Conservation (phyloP, 2,329 filamentous ascomycete genomes). For the Fusarium sp. region DNA sequence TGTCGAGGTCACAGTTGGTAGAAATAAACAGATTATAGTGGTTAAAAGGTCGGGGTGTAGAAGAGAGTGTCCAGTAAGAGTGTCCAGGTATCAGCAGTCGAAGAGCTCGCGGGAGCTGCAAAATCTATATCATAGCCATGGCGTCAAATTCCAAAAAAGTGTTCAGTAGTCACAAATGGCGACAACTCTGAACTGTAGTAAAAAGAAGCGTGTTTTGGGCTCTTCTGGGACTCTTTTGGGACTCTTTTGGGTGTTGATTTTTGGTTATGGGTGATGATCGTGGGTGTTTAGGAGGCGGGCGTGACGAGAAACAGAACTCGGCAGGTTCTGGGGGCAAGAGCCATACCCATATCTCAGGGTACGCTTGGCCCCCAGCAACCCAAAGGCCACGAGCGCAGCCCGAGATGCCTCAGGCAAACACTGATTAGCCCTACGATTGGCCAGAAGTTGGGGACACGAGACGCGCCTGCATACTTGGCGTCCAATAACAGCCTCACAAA, state of each 20-base stretch:
- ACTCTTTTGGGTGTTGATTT: slow-evolving; percentile 22
- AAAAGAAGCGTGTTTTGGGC: slow-evolving; percentile 20
- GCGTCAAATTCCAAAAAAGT: slow-evolving; percentile 28
- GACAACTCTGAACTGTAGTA: slow-evolving; percentile 41
- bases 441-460: slow-evolving; percentile 36
- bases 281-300: slow-evolving; percentile 39
- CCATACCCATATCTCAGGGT: slow-evolving; percentile 48
- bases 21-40: slow-evolving; percentile 30
- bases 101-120: slow-evolving; percentile 47
- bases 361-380: slow-evolving; percentile 42
- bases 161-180: slow-evolving; percentile 42
- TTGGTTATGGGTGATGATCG: slow-evolving; percentile 36
- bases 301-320: slow-evolving; percentile 47
- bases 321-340: slow-evolving; percentile 43
- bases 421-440: slow-evolving; percentile 33
- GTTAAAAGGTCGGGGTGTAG: slow-evolving; percentile 22
- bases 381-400: slow-evolving; percentile 38
- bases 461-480: slow-evolving; percentile 37
- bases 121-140: slow-evolving; percentile 49
- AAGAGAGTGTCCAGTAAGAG: slow-evolving; percentile 41
- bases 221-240: slow-evolving; percentile 32
- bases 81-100: slow-evolving; percentile 41
- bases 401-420: slow-evolving; percentile 47
- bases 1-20: slow-evolving; percentile 64
- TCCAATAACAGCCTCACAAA: slow-evolving; percentile 33